Evolutionary conservation across 345 rosid species (phyloP).

Genomic region (Ricinus communis): DNA sequence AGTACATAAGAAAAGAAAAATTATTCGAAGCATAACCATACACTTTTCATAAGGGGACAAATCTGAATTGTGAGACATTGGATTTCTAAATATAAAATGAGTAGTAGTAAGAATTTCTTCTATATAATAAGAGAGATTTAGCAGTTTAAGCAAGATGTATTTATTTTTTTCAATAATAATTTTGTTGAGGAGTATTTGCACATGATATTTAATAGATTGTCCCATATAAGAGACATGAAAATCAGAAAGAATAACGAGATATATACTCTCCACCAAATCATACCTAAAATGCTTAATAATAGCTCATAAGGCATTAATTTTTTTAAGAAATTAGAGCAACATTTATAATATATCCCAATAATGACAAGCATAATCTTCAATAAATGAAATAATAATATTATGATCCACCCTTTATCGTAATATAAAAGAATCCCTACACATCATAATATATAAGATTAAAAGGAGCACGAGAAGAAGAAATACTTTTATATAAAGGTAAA

Average conservation of each 20-base stretch:
- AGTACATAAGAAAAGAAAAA: not conserved
- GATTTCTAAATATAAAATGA: not conserved
- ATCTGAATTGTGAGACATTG: not conserved
- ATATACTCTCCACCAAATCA: not conserved
- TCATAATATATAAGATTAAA: not conserved
- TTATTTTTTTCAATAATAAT: not conserved
- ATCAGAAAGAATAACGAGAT: not conserved
- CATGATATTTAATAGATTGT: not conserved
- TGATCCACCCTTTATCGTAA: not conserved
- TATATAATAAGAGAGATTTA: not conserved
- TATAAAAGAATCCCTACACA: not conserved
- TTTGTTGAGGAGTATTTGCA: not conserved
- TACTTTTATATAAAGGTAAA: no score
- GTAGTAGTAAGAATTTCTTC: not conserved
- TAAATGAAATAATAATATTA: not conserved
- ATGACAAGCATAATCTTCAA: not conserved
- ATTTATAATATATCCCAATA: not conserved
- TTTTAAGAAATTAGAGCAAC: not conserved
- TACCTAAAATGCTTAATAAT: not conserved
- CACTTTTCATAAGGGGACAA: not conserved
- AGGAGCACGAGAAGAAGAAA: no score
- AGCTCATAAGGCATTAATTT: no score
- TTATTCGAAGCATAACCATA: not conserved
- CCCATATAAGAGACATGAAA: not conserved
- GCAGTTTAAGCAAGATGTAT: not conserved